Conservation (phyloP, 495 filamentous ascomycete genomes). For the Penicilliopsis zonata region DNA sequence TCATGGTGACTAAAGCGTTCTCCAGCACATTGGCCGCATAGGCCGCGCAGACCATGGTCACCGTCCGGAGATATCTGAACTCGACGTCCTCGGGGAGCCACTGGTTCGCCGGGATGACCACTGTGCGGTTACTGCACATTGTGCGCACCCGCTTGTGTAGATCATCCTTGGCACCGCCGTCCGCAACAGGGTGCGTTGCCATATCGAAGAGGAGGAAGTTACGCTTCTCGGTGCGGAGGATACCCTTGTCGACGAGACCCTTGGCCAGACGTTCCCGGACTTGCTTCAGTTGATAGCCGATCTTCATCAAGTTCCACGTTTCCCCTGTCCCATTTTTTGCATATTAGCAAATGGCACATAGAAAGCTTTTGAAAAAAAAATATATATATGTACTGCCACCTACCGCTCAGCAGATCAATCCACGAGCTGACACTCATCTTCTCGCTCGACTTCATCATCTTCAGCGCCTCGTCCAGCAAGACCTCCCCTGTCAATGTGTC, state of each 20-base stretch:
- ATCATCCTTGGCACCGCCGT: constrained; percentile 95
- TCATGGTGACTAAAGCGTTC: constrained; percentile 87
- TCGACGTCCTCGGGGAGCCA: constrained; percentile 92
- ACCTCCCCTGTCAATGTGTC: constrained; percentile 96
- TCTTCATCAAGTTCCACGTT: constrained; percentile 99
- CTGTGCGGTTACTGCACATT: constrained; percentile 84
- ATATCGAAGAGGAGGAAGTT: constrained; percentile 99
- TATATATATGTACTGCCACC: too few relatives aligned
- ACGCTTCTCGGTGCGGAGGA: constrained; percentile 94
- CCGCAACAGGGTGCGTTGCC: constrained; percentile 97
- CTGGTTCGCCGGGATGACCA: constrained; percentile 68
- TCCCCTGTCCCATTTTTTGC: constrained; percentile 69
- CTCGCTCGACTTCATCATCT: constrained; percentile 99
- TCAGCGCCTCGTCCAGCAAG: constrained; percentile 91
- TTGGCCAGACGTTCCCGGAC: constrained; percentile 95
- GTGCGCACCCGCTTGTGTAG: constrained; percentile 85
- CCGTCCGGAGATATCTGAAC: constrained; percentile 81
- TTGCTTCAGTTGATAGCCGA: constrained; percentile 98
- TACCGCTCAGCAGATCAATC: constrained; percentile 99
- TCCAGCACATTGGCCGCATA: constrained; percentile 97
- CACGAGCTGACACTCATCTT: constrained; percentile 99
- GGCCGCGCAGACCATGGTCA: constrained; percentile 93
- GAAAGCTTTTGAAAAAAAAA: too few relatives aligned
- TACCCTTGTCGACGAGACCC: constrained; percentile 97
- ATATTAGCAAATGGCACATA: too few relatives aligned